These are phyloP conservation scores for Naumovozyma dairenensis DNA, from an alignment of 805 yeast species.

Conservation along the genomic window DNA sequence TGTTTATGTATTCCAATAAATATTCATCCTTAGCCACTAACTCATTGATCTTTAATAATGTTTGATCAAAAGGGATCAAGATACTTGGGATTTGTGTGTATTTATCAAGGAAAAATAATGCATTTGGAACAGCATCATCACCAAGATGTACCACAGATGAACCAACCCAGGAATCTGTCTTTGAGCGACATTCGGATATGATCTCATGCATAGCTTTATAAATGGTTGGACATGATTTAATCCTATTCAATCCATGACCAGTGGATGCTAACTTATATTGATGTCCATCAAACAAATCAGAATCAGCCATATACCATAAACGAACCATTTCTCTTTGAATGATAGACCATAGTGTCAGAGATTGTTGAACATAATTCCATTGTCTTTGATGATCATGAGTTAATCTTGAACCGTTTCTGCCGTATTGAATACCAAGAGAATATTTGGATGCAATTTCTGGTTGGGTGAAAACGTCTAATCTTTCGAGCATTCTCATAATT, in stretches of 20 bases:
- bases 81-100: constrained; percentile 74
- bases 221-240: constrained; percentile 62
- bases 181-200: constrained; percentile 51
- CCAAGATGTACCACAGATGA: constrained; percentile 74
- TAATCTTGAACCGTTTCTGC: constrained; percentile 58
- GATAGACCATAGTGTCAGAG: constrained; percentile 63
- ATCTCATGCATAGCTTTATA: constrained; percentile 63
- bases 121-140: constrained; percentile 78
- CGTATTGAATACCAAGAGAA: constrained; percentile 55
- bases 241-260: constrained; percentile 74
- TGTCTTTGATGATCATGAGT: constrained; percentile 68
- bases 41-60: constrained; percentile 44
- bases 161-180: constrained; percentile 66
- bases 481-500: constrained; percentile 48
- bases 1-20: constrained; percentile 41
- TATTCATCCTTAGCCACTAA: constrained; percentile 39
- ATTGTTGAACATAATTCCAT: constrained; percentile 65
- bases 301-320: constrained; percentile 70
- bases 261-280: constrained; percentile 56
- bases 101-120: constrained; percentile 68
- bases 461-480: constrained; percentile 39
- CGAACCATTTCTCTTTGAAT: constrained; percentile 71
- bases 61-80: constrained; percentile 59
- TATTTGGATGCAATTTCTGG: constrained; percentile 34
- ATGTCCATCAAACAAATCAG: constrained; percentile 49